phyloP scores from a whole-genome alignment of 1,284 basidiomycete genomes.

The Sphaerobolus stellatus region DNA sequence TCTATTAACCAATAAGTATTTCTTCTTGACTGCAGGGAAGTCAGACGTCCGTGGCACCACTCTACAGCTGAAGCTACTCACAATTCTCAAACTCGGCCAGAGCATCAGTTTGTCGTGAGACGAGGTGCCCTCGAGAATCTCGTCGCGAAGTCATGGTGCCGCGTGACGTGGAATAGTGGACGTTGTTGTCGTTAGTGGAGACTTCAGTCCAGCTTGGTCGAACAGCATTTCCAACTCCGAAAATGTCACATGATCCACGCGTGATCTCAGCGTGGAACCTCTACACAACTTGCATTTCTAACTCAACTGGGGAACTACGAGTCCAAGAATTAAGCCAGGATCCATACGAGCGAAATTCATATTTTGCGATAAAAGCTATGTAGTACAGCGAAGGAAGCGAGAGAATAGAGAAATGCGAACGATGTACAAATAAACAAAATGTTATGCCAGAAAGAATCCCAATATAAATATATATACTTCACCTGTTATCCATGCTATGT shows the following conservation, averaged over 20 bases:
- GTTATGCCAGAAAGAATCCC: too few species aligned
- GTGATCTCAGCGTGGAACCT: background rate
- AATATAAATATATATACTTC: too few species aligned
- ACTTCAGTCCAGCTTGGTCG: background rate
- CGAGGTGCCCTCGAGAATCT: conserved; percentile 70
- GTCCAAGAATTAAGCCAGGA: too few species aligned
- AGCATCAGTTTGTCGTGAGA: conserved; percentile 69
- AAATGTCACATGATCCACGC: conserved; percentile 2
- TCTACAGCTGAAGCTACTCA: conserved; percentile 39
- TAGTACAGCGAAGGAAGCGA: too few species aligned
- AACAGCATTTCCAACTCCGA: background rate
- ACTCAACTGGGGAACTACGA: too few species aligned
- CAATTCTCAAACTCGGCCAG: conserved; percentile 80
- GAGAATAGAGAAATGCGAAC: too few species aligned
- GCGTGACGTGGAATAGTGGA: background rate
- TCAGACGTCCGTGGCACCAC: conserved; percentile 3
- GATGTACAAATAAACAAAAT: too few species aligned
- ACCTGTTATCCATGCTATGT: too few species aligned
- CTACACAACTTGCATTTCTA: too few species aligned
- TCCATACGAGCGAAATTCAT: too few species aligned
- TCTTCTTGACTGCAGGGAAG: conserved; percentile 72
- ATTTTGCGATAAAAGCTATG: too few species aligned
- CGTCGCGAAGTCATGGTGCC: conserved; percentile 41
- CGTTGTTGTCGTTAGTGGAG: conserved; percentile 3
- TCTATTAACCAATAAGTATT: conserved; percentile 83